These are phyloP conservation scores for Plantago major DNA, from an alignment of 257 asterid genomes.

Conservation along the genomic window DNA sequence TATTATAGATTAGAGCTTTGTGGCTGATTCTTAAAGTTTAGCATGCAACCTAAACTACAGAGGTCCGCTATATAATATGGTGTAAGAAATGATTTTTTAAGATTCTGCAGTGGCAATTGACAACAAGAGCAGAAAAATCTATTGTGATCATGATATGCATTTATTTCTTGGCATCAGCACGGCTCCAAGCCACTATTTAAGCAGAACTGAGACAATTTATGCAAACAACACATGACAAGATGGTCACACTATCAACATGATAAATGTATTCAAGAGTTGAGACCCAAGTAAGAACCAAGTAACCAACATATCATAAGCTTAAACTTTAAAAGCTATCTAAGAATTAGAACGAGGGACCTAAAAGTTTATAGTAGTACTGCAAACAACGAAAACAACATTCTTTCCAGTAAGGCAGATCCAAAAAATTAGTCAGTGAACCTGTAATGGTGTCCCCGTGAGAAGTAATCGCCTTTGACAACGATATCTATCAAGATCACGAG, in stretches of 20 bases:
- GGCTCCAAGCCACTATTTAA: neutral
- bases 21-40: too few species aligned
- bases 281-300: neutral
- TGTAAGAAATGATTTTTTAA: neutral
- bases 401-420: conserved; percentile 13
- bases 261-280: conserved; percentile 14
- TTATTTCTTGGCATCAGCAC: too few species aligned
- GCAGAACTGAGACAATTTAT: neutral
- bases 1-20: too few species aligned
- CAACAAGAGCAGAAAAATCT: conserved; percentile 4
- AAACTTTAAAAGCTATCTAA: conserved; percentile 5
- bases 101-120: neutral
- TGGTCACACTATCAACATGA: conserved; percentile 5
- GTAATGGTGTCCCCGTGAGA: conserved; percentile 98
- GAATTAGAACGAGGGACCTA: neutral
- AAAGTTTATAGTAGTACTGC: conserved; percentile 3
- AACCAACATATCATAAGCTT: neutral
- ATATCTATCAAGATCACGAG: conserved; percentile 99
- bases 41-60: too few species aligned
- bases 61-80: too few species aligned
- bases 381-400: conserved; percentile 6
- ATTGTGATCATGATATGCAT: neutral
- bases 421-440: conserved; percentile 40
- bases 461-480: conserved; percentile 99
- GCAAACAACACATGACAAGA: conserved; percentile 3